Evolutionary conservation across 495 filamentous ascomycete genomes (phyloP), one percentile per base, ranked within the genome.

Genomic region (Neurospora africana): DNA sequence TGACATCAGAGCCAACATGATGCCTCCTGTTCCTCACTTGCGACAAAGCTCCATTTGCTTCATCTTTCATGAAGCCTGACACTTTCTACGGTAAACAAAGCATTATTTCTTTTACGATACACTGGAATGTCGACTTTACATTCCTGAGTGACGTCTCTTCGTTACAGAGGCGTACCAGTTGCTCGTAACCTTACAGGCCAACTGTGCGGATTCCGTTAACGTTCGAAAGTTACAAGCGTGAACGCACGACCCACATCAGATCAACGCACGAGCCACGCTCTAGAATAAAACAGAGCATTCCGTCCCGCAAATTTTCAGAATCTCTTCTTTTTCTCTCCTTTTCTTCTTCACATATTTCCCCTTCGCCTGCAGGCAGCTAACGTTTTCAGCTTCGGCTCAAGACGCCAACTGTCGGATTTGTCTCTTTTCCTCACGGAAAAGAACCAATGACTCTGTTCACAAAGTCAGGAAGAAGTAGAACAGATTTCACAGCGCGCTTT

Each of bases 321-420:
- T 27, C 15, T 58, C 41, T 73, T 75, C 69, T 74, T 72, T 61
- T 71, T 71, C 36, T 70, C 40, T 68, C 44, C 21, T 75, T 73
- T 77, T 74, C 67, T 76, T 78, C 79, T 75, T 71, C 74, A 81
- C 79, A 82, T 81, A 75, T 75, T 74, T 71, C 37, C 74, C 65
- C 81, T 82, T 82, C 81, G 76, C 76, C 76, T 73, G 58, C 71
- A 61, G 53, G 23, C 53, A 30, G 53, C 23, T 61, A 30, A 17
- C 53, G 0, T 61, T 1, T 61, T 61, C 23, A 5, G 23, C 53
- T 23, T 61, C 53, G 53, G 53, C 23, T 17, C 13, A 13, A 30
- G 1, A 23, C 8, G 53, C 8, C 1, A 8, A 1, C 23, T 61
- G 53, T 61, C 23, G 53, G 13, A 61, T 38, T 23, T 69, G 71